Evolutionary conservation across 148 eudicot species (phyloP).

Genomic region (Gaultheria prostrata): DNA sequence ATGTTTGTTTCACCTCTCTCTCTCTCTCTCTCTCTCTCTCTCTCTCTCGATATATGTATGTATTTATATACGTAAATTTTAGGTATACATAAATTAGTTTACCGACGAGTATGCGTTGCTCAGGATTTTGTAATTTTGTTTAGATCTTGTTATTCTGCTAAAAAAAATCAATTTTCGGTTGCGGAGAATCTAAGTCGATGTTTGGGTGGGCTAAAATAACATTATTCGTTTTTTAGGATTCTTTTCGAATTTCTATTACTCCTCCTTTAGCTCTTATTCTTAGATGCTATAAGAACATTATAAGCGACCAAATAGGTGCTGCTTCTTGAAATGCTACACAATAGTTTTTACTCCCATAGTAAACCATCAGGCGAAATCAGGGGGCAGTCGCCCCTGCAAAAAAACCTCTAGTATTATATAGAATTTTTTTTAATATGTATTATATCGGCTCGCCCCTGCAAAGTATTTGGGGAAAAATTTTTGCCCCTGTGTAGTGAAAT

Average conservation of each 20-base stretch:
- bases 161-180: background rate
- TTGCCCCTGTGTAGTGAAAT: too few species aligned
- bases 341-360: background rate
- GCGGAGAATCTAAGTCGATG: slow-evolving; percentile 2
- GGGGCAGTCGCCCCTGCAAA: too few species aligned
- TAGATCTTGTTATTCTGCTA: background rate
- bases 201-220: background rate
- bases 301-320: background rate
- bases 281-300: background rate
- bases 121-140: background rate
- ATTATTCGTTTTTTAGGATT: background rate
- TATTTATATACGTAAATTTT: background rate
- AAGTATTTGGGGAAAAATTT: too few species aligned
- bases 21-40: background rate
- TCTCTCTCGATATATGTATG: background rate
- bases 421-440: too few species aligned
- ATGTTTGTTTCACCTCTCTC: slow-evolving; percentile 40
- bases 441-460: too few species aligned
- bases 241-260: background rate
- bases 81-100: background rate
- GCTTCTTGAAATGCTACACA: background rate
- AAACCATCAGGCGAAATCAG: background rate
- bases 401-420: too few species aligned
- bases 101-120: background rate
- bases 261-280: background rate